A percentile compares a stretch with the other conserved stretches of the same genome.
These are phyloP conservation scores for Rachicladosporium sp. DNA, from an alignment of 2,329 filamentous ascomycete genomes.

Conservation along the genomic window DNA sequence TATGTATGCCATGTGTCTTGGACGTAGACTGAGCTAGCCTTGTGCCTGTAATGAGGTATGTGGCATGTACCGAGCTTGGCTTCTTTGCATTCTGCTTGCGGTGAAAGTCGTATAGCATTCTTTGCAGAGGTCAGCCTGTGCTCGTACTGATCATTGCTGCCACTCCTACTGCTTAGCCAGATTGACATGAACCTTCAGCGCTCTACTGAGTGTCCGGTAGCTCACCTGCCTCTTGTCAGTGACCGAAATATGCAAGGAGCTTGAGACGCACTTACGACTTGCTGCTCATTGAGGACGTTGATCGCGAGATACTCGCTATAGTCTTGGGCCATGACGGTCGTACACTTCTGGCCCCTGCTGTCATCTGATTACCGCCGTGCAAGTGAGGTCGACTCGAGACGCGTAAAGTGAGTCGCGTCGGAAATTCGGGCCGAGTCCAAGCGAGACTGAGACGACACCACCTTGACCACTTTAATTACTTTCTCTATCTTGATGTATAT, in stretches of 20 bases:
- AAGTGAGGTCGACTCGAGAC: too few species aligned
- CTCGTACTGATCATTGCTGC: neutral
- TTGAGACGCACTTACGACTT: too few species aligned
- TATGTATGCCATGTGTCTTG: conserved; percentile 27
- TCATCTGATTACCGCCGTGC: too few species aligned
- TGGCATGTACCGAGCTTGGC: conserved; percentile 68
- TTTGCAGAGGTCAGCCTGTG: conserved; percentile 27
- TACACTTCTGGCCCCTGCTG: neutral
- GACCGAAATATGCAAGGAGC: too few species aligned
- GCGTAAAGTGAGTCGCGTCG: too few species aligned
- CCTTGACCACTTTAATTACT: too few species aligned
- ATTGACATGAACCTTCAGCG: conserved; percentile 73
- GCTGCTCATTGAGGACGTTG: conserved; percentile 63
- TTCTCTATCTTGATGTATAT: too few species aligned
- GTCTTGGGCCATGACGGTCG: conserved; percentile 32
- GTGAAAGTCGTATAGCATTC: conserved; percentile 81
- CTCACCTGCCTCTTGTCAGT: conserved; percentile 69
- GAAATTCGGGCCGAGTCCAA: too few species aligned
- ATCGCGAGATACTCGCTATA: conserved; percentile 63
- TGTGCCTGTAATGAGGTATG: conserved; percentile 73
- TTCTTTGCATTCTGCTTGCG: conserved; percentile 62
- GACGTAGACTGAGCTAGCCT: conserved; percentile 33
- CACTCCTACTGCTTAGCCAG: conserved; percentile 67
- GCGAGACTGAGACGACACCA: too few species aligned
- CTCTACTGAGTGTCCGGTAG: conserved; percentile 73